phyloP scores from a whole-genome alignment of 768 basidiomycete genomes.

The Tricholoma saponaceum region DNA sequence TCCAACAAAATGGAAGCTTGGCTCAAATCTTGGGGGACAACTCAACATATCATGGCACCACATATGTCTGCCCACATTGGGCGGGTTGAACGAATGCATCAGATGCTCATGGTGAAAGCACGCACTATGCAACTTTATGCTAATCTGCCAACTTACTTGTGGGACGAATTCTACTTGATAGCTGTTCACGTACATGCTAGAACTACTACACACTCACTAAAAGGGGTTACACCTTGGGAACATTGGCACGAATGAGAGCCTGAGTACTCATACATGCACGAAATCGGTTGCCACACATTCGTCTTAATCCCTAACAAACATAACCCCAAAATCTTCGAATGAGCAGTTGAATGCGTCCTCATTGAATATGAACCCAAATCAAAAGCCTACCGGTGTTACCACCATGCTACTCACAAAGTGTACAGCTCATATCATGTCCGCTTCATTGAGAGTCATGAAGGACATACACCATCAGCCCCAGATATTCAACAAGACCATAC shows the following conservation, averaged over 20 bases:
- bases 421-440: conserved; percentile 20
- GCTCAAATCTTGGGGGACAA: conserved; percentile 9
- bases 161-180: conserved; percentile 26
- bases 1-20: conserved; percentile 8
- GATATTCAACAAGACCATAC: neutral
- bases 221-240: conserved; percentile 17
- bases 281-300: conserved; percentile 31
- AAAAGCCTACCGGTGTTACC: conserved; percentile 30
- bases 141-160: conserved; percentile 18
- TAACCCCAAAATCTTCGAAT: conserved; percentile 20
- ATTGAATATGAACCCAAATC: conserved; percentile 31
- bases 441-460: conserved; percentile 22
- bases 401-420: conserved; percentile 14
- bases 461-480: neutral
- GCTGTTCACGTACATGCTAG: conserved; percentile 12
- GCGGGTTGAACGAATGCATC: conserved; percentile 27
- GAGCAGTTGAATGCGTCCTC: conserved; percentile 29
- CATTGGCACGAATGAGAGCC: conserved; percentile 18
- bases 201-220: conserved; percentile 2
- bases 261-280: conserved; percentile 23
- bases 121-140: conserved; percentile 21
- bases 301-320: conserved; percentile 30
- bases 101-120: conserved; percentile 23
- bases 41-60: conserved; percentile 15
- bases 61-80: conserved; percentile 33